Conservation (phyloP, 345 rosid species). For the Isatis tinctoria region DNA sequence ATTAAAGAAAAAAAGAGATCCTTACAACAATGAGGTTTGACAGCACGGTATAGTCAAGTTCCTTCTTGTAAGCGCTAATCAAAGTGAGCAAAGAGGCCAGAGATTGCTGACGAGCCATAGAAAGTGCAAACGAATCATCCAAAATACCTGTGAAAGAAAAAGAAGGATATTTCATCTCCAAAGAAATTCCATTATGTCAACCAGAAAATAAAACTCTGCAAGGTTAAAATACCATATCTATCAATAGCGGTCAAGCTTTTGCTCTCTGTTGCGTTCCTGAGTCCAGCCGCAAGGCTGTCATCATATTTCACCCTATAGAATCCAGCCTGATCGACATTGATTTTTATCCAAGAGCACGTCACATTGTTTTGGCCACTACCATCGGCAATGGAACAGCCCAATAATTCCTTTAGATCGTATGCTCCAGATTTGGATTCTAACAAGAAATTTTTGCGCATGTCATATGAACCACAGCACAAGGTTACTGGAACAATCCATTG, state of each 20-base stretch:
- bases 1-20: slow-evolving; percentile 17
- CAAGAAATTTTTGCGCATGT: slow-evolving; percentile 57
- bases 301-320: slow-evolving; percentile 94
- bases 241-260: slow-evolving; percentile 57
- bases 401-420: slow-evolving; percentile 42
- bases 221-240: slow-evolving; percentile 61
- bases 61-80: slow-evolving; percentile 75
- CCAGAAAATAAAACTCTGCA: not conserved
- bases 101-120: slow-evolving; percentile 84
- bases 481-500: slow-evolving; percentile 98
- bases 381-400: slow-evolving; percentile 29
- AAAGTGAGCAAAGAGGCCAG: slow-evolving; percentile 76
- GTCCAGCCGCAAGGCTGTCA: slow-evolving; percentile 69
- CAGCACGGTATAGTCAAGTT: slow-evolving; percentile 71
- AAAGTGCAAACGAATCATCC: slow-evolving; percentile 91
- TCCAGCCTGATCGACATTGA: slow-evolving; percentile 83
- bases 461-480: slow-evolving; percentile 73
- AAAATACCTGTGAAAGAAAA: slow-evolving; percentile 55
- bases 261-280: slow-evolving; percentile 68
- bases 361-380: slow-evolving; percentile 15
- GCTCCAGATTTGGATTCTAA: slow-evolving; percentile 60
- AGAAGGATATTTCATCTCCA: not conserved
- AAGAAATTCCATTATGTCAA: not conserved
- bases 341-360: slow-evolving; percentile 61
- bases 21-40: slow-evolving; percentile 79